Evolutionary conservation across 176 grass and related monocot genomes (phyloP).

Genomic region (Poa pratensis): DNA sequence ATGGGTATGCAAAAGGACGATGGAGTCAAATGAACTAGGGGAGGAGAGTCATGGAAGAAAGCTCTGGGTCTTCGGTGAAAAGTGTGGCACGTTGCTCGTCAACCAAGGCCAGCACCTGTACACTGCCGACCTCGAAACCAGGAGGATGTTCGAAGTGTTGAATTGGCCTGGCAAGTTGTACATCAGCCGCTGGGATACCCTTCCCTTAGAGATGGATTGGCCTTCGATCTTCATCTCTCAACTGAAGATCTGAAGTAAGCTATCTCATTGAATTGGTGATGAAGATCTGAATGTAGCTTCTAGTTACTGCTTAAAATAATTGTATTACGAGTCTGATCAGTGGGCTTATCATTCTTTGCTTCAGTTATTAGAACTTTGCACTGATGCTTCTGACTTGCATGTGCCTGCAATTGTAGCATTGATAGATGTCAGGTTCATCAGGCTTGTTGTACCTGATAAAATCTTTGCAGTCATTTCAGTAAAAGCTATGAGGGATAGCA

Average conservation of each 20-base stretch:
- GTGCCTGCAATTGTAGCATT: constrained; percentile 58
- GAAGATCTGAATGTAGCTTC: no score
- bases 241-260: background rate
- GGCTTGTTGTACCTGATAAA: constrained; percentile 77
- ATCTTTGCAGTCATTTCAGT: constrained; percentile 1
- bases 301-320: background rate
- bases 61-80: background rate
- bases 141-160: background rate
- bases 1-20: background rate
- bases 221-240: background rate
- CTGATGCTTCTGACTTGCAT: constrained; percentile 26
- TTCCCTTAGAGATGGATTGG: background rate
- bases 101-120: background rate
- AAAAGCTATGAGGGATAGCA: background rate
- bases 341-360: constrained; percentile 4
- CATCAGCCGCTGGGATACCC: background rate
- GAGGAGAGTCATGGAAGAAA: background rate
- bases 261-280: no score
- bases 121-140: background rate
- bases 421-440: constrained; percentile 69
- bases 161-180: background rate
- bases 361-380: constrained; percentile 32
- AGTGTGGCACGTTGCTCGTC: background rate
- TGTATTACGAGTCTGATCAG: background rate
- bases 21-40: background rate